Base-by-base conservation (phyloP, 179 eudicot genomes). In the Drosera spatulata region DNA sequence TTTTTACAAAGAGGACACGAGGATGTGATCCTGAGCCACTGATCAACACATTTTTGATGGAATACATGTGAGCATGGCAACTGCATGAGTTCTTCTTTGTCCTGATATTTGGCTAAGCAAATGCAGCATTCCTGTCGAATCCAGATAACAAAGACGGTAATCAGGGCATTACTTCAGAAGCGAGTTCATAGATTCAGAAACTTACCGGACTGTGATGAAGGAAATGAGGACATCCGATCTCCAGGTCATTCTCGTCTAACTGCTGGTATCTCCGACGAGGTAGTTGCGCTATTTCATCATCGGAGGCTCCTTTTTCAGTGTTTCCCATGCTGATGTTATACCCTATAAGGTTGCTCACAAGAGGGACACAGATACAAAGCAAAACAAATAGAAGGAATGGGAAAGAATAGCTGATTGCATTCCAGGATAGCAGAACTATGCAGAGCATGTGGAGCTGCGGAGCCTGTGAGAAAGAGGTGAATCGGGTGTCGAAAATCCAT, bases 1-100 rank as follows among this genome's bases (percentile, higher is more conserved):
- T 86, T 89, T 65, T 89, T 89, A 64, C 99, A 93, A 55, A 93
- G 83, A 12, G 97, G 99, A 69, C 99, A 93, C 13, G 93, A 93
- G 7, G 99, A 81, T 62, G 79, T 81, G 12, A 93, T 89, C 61
- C 67, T 74, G 69, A 93, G 97, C 99, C 99, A 93, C 54, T 93
- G 99, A 63, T 93, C 99, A 54, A 89, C 95, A 63, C 99, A 89
- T 61, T 72, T 79, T 39, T 79, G 75, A 71, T 89, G 97, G 60
- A 93, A 93, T 51, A 71, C 63, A 61, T 93, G 99, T 41, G 77
- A 71, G 55, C 99, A 93, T 48, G 90, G 88, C 64, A 93, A 61
- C 69, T 89, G 85, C 58, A 90, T 84, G 22, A 93, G 81, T 59
- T 86, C 95, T 69, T 93, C 97, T 58, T 73, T 89, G 54, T 93